Base-by-base conservation (phyloP, 139 green algal species). In the Micractinium sp. region DNA sequence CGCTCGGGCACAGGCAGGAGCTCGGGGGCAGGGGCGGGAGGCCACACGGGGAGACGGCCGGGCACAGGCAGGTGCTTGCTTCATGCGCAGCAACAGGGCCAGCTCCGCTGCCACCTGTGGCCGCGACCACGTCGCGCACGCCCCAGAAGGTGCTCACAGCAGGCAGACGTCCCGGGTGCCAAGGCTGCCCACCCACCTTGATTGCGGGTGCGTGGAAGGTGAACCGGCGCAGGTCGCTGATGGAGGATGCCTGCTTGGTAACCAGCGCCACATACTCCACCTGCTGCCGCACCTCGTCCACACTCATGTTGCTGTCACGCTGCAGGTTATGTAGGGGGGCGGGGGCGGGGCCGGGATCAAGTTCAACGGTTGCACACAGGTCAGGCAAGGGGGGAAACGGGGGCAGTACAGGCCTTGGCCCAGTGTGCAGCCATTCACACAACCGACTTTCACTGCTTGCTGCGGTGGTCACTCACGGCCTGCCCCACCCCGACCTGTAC, bases 201-300 rank as follows among this genome's bases (percentile, higher is more conserved):
- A 94, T 39, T 60, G 63, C 19, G 14, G 85, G 63, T 29, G 83
- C 84, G 23, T 60, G 33, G 39, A 67, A 97, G 80, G 66, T 88
- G 92, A 98, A 96, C 69, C 92, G 92, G 16, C 96, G 91, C 90
- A 98, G 93, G 90, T 98, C 96, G 27, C 89, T 94, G 25, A 97
- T 81, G 63, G 95, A 87, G 69, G 91, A 95, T 71, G 94, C 96
- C 80, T 95, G 90, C 92, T 98, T 98, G 85, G 97, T 95, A 1
- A 95, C 88, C 88, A 97, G 89, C 0, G 96, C 95, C 81, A 98
- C 95, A 82, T 94, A 92, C 82, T 93, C 60, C 27, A 97, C 88
- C 88, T 97, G 95, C 82, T 93, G 86, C 80, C 88, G 39, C 78
- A 87, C 56, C 76, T 89, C 87, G 53, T 93, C 92, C 66, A 93